Percentiles rank a stretch among this genome's conserved stretches.
Conservation (phyloP, 2,329 filamentous ascomycete genomes). For the Colletotrichum chlorophyti region DNA sequence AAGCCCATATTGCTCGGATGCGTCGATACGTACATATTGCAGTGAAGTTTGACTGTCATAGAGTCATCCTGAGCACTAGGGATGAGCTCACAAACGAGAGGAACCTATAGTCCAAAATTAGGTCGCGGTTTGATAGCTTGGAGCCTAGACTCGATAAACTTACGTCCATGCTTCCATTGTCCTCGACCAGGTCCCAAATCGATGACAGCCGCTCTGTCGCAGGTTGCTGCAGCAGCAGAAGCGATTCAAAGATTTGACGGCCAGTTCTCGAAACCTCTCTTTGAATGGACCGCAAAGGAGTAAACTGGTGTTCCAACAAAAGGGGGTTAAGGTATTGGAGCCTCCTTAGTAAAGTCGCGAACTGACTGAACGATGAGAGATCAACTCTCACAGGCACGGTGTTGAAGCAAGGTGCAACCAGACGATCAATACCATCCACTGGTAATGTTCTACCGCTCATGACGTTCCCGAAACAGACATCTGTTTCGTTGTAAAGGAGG, state of each 20-base stretch:
- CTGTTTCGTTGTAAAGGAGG: slow-evolving; percentile 59
- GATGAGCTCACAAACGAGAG: slow-evolving; percentile 77
- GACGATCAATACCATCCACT: slow-evolving; percentile 69
- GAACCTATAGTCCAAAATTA: slow-evolving; percentile 51
- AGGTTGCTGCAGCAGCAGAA: slow-evolving; percentile 79
- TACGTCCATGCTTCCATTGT: slow-evolving; percentile 72
- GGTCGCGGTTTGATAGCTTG: too few relatives aligned
- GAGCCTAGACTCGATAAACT: slow-evolving; percentile 32
- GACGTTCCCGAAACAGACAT: slow-evolving; percentile 89
- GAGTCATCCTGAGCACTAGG: slow-evolving; percentile 60
- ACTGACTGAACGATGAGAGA: slow-evolving; percentile 53
- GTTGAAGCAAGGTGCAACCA: slow-evolving; percentile 94
- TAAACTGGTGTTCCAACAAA: slow-evolving; percentile 74
- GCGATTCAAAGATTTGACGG: slow-evolving; percentile 75
- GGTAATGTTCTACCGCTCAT: slow-evolving; percentile 77
- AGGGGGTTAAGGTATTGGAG: slow-evolving; percentile 69
- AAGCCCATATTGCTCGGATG: too few relatives aligned
- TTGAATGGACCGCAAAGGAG: slow-evolving; percentile 76
- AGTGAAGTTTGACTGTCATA: slow-evolving; percentile 68
- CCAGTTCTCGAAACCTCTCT: slow-evolving; percentile 48
- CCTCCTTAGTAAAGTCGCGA: slow-evolving; percentile 62
- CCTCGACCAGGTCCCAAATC: slow-evolving; percentile 64
- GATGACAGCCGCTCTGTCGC: slow-evolving; percentile 59
- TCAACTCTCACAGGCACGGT: slow-evolving; percentile 76
- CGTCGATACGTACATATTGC: slow-evolving; percentile 51